These are phyloP conservation scores for Dendrocalamus latiflorus DNA, from an alignment of 202 grass and related monocot species.

Conservation along the genomic window DNA sequence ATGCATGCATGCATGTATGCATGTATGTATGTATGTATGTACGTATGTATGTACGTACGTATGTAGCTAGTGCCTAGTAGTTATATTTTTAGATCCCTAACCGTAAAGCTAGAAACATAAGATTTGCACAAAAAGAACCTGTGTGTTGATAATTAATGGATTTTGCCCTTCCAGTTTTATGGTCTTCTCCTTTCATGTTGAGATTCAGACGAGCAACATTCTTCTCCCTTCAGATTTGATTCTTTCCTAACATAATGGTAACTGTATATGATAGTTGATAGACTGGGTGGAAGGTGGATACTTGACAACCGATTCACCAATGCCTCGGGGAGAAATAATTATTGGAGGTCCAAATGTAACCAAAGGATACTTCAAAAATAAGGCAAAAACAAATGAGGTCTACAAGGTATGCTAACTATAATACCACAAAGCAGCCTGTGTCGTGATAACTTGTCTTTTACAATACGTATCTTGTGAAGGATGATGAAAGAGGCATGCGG, in stretches of 20 bases:
- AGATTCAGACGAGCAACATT: neutral
- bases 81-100: neutral
- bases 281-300: slow-evolving; percentile 89
- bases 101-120: neutral
- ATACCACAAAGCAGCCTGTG: neutral
- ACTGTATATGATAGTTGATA: slow-evolving; percentile 59
- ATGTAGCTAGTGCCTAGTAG: neutral
- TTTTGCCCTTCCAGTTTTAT: neutral
- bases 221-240: neutral
- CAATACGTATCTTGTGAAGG: slow-evolving; percentile 32
- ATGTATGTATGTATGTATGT: too few species aligned
- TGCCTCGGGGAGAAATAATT: slow-evolving; percentile 88
- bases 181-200: neutral
- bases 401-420: slow-evolving; percentile 59
- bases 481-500: slow-evolving; percentile 76
- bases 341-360: slow-evolving; percentile 90
- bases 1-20: too few species aligned
- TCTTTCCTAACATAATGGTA: slow-evolving; percentile 1
- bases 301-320: slow-evolving; percentile 71
- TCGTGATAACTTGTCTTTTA: neutral
- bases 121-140: neutral
- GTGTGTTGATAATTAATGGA: neutral
- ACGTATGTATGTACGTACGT: neutral
- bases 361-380: slow-evolving; percentile 81
- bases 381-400: slow-evolving; percentile 87